These are phyloP conservation scores for Neurospora tetraspora DNA, from an alignment of 495 filamentous ascomycete species.

Conservation along the genomic window DNA sequence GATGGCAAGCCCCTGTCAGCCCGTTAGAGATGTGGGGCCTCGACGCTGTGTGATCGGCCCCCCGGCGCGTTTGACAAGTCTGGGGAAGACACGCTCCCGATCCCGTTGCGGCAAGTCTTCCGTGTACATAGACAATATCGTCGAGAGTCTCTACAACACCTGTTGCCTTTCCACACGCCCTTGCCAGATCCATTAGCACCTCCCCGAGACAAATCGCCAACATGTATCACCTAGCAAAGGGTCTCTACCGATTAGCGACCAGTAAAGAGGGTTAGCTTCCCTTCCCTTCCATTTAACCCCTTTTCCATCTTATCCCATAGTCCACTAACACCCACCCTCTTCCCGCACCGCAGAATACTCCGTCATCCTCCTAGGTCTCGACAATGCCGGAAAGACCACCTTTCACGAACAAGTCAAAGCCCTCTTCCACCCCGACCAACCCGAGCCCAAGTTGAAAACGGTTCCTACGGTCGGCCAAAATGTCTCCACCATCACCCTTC, in stretches of 20 bases:
- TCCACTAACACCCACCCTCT: slow-evolving; percentile 1
- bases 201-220: slow-evolving; percentile 8
- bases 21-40: neutral
- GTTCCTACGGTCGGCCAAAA: slow-evolving; percentile 98
- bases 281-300: neutral
- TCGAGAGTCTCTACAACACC: neutral
- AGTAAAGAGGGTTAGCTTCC: slow-evolving; percentile 72
- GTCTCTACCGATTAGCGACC: slow-evolving; percentile 84
- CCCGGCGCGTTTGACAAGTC: neutral
- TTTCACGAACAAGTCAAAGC: slow-evolving; percentile 94
- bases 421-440: slow-evolving; percentile 59
- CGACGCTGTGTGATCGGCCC: neutral
- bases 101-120: neutral
- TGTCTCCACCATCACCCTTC: slow-evolving; percentile 76
- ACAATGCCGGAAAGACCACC: slow-evolving; percentile 97
- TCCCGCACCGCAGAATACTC: slow-evolving; percentile 66
- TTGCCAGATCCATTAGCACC: neutral
- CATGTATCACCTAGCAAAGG: slow-evolving; percentile 97
- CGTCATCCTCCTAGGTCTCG: slow-evolving; percentile 89
- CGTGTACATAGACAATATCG: neutral
- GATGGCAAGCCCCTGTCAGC: neutral
- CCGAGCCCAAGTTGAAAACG: slow-evolving; percentile 54
- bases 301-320: neutral
- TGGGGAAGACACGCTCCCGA: neutral
- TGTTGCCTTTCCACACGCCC: too few relatives aligned